Evolutionary conservation across 164 flowering plant species (phyloP), one percentile per base, ranked within the genome.

Genomic region (Stephania cephalantha): DNA sequence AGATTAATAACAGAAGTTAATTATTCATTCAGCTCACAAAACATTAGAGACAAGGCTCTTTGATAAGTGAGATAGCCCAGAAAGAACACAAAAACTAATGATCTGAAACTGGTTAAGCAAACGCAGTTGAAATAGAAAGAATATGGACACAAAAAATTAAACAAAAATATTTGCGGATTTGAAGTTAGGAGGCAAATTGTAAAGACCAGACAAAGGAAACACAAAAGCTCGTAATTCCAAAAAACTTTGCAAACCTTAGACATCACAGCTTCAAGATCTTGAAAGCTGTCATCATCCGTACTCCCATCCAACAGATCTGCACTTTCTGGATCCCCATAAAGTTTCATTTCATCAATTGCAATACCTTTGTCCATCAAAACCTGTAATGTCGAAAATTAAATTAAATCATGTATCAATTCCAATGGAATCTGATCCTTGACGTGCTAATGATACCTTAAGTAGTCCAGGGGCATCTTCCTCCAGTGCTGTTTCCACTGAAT

Each of bases 401-500:
- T 45, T 67, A 46, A 18, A 70, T 22, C 6, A 18, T n/a, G 73
- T 70, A 45, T 35, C 42, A 35, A 0, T 46, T 44, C 66, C 10
- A 9, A 42, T 71, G 42, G 35, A 48, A 52, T 29, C 13, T 18
- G 72, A 6, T 61, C 46, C 35, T 2, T 31, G 68, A 75, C 22
- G 69, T 29, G 48, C 61, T 67, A 9, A 45, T 63, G 64, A 67
- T 85, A 91, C 99, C 97, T 86, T 83, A 71, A 95, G 85, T 70
- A 95, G 95, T 70, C 91, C 99, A 71, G 99, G 98, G 77, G 91
- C 98, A 91, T 95, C 99, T 82, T 95, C 99, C 82, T 91, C 92
- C 69, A 95, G 74, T 9, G 99, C 97, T 44, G 87, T 88, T 83
- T 86, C 90, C 77, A 88, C 84, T 1, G 91, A 93, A 78, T 87